Base-by-base conservation (phyloP, 805 yeast genomes). In the Zygosaccharomyces siamensis region DNA sequence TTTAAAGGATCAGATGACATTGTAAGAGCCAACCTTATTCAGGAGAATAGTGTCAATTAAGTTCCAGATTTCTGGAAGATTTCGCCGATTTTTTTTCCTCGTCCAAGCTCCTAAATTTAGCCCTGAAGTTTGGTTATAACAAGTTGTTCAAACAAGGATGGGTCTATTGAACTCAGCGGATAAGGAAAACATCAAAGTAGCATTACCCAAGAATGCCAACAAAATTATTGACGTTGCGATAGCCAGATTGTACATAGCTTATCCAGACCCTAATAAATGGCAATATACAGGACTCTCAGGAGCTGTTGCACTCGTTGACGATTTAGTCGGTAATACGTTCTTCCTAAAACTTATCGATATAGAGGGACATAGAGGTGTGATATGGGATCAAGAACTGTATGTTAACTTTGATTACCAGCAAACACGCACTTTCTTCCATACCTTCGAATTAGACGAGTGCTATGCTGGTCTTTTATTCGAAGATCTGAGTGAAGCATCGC, bases 371-470 rank as follows among this genome's bases (percentile, higher is more conserved):
- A 73, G 85, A 37, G 98, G 98, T 31, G 96, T 93, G 0, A 56
- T 93, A 0, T 93, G 99, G 99, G 99, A 93, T 67, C 99, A 93
- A 67, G 99, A 93, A 67, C 69, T 93, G 43, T 92, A 87, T 60
- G 83, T 88, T 10, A 84, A 87, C 59, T 89, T 93, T 66, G 83
- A 84, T 58, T 93, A 93, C 68, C 80, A 86, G 62, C 98, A 93
- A 67, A 99, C 93, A 67, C 78, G 99, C 28, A 82, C 95, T 35
- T 93, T 88, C 68, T 93, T 93, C 75, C 98, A 93, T 66, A 76
- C 95, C 5, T 93, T 93, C 70, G 99, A 93, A 71, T 73, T 89
- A 40, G 98, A 93, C 58, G 95, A 87, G 20, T 90, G 96, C 63
- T 76, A 75, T 45, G 89, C 82, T 8, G 99, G 98, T 0, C 72